A percentile compares a stretch with the other conserved stretches of the same genome.
These are phyloP conservation scores for Fraxinus sp. DNA, from an alignment of 305 asterid species.

Conservation along the genomic window DNA sequence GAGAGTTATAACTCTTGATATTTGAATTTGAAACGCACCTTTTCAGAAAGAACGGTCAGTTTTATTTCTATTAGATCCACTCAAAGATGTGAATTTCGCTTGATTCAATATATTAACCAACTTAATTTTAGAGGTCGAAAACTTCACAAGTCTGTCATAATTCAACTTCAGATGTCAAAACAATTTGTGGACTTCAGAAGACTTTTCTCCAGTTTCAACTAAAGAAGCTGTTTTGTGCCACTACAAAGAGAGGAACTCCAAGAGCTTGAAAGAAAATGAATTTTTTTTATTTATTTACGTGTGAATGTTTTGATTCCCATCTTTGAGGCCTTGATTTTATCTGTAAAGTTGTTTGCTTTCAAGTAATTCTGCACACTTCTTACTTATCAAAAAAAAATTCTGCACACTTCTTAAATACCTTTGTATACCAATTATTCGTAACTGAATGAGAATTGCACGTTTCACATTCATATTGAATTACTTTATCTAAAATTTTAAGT, in stretches of 20 bases:
- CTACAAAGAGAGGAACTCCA: background rate
- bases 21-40: background rate
- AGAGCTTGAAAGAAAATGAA: background rate
- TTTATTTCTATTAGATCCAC: background rate
- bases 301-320: background rate
- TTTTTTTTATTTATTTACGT: background rate
- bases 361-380: background rate
- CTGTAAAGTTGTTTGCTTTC: background rate
- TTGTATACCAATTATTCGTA: background rate
- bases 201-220: background rate
- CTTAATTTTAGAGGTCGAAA: background rate
- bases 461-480: background rate
- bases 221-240: background rate
- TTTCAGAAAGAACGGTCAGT: background rate
- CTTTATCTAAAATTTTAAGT: background rate
- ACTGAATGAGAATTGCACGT: background rate
- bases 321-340: background rate
- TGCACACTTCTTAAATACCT: background rate
- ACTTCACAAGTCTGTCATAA: background rate
- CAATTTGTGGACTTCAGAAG: background rate
- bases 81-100: background rate
- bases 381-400: no score
- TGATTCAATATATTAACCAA: background rate
- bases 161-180: background rate
- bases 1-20: background rate